These are phyloP conservation scores for Hibiscus mutabilis DNA, from an alignment of 345 rosid genomes.

Conservation along the genomic window DNA sequence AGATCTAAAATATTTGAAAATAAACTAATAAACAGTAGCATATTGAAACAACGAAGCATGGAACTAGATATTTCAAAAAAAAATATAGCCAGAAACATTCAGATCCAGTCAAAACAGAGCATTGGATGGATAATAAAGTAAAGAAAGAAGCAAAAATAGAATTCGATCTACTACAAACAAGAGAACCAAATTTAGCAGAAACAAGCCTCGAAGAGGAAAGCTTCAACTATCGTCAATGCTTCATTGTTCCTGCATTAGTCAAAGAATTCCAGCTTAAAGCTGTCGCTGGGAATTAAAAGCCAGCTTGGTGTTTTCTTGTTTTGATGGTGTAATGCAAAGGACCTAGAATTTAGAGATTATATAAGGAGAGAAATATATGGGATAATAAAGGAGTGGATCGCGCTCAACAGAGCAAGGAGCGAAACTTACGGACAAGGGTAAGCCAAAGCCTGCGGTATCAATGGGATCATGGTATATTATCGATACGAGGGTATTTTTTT, in stretches of 20 bases:
- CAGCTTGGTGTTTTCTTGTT: not conserved
- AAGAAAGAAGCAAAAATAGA: not conserved
- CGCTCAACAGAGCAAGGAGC: no score
- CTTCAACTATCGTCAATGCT: not conserved
- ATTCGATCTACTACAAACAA: not conserved
- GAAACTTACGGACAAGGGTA: no score
- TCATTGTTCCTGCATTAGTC: not conserved
- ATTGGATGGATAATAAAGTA: not conserved
- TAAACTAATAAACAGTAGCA: not conserved
- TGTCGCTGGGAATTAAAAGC: not conserved
- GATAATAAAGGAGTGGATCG: no score
- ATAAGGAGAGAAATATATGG: not conserved
- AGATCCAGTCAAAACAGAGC: not conserved
- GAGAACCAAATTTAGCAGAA: not conserved
- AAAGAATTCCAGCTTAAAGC: not conserved
- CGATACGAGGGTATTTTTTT: not conserved
- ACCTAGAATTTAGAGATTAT: not conserved
- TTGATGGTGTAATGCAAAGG: not conserved
- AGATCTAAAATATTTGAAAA: not conserved
- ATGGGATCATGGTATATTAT: not conserved
- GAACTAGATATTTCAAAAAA: not conserved
- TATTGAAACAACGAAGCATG: not conserved
- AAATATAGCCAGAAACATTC: not conserved
- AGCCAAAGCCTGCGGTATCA: not conserved
- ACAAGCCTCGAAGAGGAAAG: not conserved